Base-by-base conservation (phyloP, 352 stramenopile species). In the Phytophthora pini region DNA sequence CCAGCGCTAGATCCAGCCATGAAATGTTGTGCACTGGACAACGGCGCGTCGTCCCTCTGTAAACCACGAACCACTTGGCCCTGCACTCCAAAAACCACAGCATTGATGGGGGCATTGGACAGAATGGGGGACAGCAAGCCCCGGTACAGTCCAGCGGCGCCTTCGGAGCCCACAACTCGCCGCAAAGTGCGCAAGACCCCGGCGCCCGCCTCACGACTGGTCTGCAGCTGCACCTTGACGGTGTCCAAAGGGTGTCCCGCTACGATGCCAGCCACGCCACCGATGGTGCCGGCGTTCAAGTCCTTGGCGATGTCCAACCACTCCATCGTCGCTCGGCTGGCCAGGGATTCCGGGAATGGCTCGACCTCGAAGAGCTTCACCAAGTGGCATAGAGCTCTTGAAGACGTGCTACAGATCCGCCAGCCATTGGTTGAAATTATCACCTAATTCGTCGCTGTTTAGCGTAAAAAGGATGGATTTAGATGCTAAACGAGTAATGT, bases 161-260 rank as follows among this genome's bases (percentile, higher is more conserved):
- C 87, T 31, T 95, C 87, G 5, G 72, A 74, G n/a, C 54, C 40
- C 1, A 79, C 56, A 49, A 94, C 92, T 26, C 77, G 62, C 7
- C 72, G 75, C 39, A 92, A 34, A 38, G 79, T 85, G 49, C 68
- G 72, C 27, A 86, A 13, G 39, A 92, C 65, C 44, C 82, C 79
- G 29, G 57, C 58, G 34, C 63, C 31, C 8, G 58, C 36, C 26
- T 65, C 61, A 29, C 54, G 45, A 50, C 68, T 74, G 20, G 87
- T 96, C 73, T 96, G 88, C 45, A 95, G 64, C 40, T 88, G 85
- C 58, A 95, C 87, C 65, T 96, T 96, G 62, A 96, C 82, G 22
- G 88, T 96, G 74, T 96, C 88, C 26, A 96, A 76, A 24, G 88
- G 88, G 53, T 96, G 88, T 10, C 88, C 87, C 13, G 84, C 77